Evolutionary conservation across 202 grass and related monocot genomes (phyloP).

Genomic region (Hordeum pubiflorum): DNA sequence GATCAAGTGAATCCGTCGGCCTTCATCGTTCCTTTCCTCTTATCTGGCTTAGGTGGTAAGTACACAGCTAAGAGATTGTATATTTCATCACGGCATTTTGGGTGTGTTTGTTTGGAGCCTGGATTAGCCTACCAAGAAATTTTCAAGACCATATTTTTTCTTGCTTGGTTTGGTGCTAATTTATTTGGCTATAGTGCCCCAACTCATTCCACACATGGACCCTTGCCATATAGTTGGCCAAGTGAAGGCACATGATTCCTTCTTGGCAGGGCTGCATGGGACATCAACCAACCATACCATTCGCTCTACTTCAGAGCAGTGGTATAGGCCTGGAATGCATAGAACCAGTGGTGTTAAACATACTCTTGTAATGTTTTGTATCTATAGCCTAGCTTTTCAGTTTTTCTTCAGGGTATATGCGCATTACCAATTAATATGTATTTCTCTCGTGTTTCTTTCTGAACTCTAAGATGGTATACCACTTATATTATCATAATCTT

Average conservation of each 20-base stretch:
- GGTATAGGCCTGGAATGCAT: background rate
- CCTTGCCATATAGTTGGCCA: too few species aligned
- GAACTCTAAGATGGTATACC: background rate
- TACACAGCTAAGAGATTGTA: background rate
- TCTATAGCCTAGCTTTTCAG: too few species aligned
- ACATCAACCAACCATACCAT: too few species aligned
- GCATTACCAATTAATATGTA: background rate
- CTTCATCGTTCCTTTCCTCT: conserved; percentile 82
- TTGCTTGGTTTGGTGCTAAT: background rate
- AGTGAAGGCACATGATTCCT: too few species aligned
- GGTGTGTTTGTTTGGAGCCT: background rate
- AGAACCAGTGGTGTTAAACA: background rate
- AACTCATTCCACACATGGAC: too few species aligned
- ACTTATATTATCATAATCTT: background rate
- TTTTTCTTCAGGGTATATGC: too few species aligned
- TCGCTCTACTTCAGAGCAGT: background rate
- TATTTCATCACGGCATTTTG: background rate
- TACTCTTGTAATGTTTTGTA: too few species aligned
- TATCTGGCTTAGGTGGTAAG: conserved; percentile 88
- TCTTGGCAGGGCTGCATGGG: too few species aligned
- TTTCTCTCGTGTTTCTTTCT: background rate
- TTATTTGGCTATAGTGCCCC: too few species aligned
- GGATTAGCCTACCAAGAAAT: background rate
- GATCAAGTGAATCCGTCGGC: conserved; percentile 87
- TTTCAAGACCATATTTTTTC: too few species aligned